Conservation (phyloP, 1,284 basidiomycete genomes). For the Sanguinoderma infundibulare region DNA sequence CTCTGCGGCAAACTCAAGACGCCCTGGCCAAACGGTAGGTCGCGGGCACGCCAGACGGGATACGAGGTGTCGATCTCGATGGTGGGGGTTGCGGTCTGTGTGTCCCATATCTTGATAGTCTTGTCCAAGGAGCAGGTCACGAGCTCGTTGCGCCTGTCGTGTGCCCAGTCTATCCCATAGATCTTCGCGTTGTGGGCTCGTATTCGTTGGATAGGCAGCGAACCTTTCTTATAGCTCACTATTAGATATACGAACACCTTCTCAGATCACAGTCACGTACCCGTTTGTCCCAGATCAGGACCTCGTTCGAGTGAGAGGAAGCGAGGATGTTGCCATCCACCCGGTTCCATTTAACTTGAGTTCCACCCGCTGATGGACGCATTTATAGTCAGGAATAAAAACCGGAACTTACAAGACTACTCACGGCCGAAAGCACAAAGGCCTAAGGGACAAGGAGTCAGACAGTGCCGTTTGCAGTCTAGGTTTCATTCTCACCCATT, state of each 20-base stretch:
- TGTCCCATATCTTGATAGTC: conserved; percentile 87
- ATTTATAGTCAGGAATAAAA: not conserved
- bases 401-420: conserved; percentile 13
- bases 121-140: conserved; percentile 93
- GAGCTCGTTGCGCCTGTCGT: conserved; percentile 72
- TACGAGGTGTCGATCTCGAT: conserved; percentile 77
- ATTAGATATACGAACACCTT: not conserved
- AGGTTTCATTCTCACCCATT: conserved; percentile 50
- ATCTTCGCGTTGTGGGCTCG: conserved; percentile 87
- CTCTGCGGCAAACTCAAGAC: conserved; percentile 91
- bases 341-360: conserved; percentile 96
- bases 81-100: conserved; percentile 47
- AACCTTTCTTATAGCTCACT: conserved; percentile 75
- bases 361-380: conserved; percentile 67
- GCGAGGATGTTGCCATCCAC: conserved; percentile 86
- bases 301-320: conserved; percentile 83
- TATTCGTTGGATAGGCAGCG: conserved; percentile 78
- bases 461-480: too few relatives aligned
- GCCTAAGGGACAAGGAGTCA: conserved; percentile 41
- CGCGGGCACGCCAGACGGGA: conserved; percentile 93
- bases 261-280: conserved; percentile 46
- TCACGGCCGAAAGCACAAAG: conserved; percentile 78
- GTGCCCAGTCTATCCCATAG: conserved; percentile 95
- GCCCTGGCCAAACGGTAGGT: conserved; percentile 92
- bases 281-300: conserved; percentile 87